Conservation (phyloP, 2,329 filamentous ascomycete species). For the Fusarium sp. region DNA sequence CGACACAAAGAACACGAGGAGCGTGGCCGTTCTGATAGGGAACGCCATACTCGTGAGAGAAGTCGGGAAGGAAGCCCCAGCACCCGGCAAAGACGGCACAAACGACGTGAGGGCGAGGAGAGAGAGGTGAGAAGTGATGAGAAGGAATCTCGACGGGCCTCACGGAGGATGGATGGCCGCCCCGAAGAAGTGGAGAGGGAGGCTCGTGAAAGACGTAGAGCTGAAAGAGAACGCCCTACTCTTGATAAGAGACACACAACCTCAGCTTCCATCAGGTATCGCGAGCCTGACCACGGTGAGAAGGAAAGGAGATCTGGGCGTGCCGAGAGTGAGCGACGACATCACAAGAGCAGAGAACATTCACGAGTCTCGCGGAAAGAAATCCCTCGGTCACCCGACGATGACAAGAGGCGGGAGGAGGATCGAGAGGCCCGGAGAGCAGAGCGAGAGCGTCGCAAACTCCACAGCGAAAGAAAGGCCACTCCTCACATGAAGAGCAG, state of each 20-base stretch:
- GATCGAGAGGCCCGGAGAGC: conserved; percentile 25
- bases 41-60: conserved; percentile 21
- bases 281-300: neutral
- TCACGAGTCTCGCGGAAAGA: conserved; percentile 11
- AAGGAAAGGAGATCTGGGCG: conserved; percentile 5
- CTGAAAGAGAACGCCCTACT: conserved; percentile 14
- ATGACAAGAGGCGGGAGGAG: conserved; percentile 1
- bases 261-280: conserved; percentile 19
- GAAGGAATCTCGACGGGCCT: conserved; percentile 26
- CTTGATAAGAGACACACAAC: conserved; percentile 29
- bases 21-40: conserved; percentile 10
- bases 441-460: conserved; percentile 23
- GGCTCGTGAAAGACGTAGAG: conserved; percentile 11
- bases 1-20: conserved; percentile 27
- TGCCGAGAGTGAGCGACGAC: conserved; percentile 4
- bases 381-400: conserved; percentile 1
- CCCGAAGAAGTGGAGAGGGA: conserved; percentile 16
- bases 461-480: conserved; percentile 18
- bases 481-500: conserved; percentile 6
- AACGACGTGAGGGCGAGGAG: conserved; percentile 21
- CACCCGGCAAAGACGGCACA: conserved; percentile 19
- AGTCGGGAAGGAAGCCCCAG: conserved; percentile 20
- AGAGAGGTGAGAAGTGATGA: conserved; percentile 6
- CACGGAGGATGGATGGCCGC: conserved; percentile 11
- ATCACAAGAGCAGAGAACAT: conserved; percentile 18